Evolutionary conservation across 1,139 yeast species (phyloP).

Genomic region (Diutina mesorugosa): DNA sequence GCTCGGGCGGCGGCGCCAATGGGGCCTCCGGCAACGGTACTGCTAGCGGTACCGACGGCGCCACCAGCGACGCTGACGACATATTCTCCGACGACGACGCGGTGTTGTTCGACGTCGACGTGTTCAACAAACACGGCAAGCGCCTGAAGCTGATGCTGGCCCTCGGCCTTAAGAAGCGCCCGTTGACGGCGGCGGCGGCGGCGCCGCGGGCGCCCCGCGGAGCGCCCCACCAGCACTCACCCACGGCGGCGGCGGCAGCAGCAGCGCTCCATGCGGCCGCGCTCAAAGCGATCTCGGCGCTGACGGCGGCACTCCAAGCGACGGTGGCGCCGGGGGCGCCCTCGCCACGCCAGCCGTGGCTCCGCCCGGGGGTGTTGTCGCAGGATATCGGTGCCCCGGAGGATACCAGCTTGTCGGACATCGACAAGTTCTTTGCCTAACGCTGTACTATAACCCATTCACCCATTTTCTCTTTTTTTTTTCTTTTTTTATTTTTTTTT

Average conservation of each 20-base stretch:
- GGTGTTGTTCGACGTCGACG: conserved; percentile 31
- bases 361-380: conserved; percentile 1
- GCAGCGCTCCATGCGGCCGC: conserved; percentile 1
- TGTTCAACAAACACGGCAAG: conserved; percentile 30
- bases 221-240: conserved; percentile 40
- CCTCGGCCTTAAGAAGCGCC: conserved; percentile 35
- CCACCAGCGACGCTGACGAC: conserved; percentile 4
- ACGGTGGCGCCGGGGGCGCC: not conserved
- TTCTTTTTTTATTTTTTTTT: too few relatives aligned
- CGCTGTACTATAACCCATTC: not conserved
- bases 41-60: not conserved
- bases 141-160: conserved; percentile 56
- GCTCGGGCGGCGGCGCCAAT: not conserved
- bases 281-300: conserved; percentile 1
- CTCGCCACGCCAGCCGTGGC: not conserved
- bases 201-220: conserved; percentile 62
- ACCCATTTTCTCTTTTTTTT: not conserved
- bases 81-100: conserved; percentile 27
- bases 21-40: not conserved
- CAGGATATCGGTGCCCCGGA: conserved; percentile 2
- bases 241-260: conserved; percentile 24
- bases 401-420: conserved; percentile 28
- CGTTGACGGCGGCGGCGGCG: conserved; percentile 57
- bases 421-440: conserved; percentile 44
- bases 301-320: not conserved